phyloP scores from a whole-genome alignment of 2,329 filamentous ascomycete genomes.

The Fusarium mangiferae region DNA sequence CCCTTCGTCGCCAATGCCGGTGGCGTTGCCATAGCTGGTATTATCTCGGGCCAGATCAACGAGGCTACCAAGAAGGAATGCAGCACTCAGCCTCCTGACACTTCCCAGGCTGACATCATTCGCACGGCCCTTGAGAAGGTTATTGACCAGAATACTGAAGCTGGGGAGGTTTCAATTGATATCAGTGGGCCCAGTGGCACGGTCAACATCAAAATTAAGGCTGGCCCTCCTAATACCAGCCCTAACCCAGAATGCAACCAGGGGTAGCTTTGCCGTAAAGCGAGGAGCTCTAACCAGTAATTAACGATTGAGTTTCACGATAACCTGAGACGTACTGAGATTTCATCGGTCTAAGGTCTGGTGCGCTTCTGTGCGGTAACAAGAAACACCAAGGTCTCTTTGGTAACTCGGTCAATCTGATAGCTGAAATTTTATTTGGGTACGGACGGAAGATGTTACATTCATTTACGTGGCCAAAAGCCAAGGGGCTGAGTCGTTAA shows the following conservation, averaged over 20 bases:
- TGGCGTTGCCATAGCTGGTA: not conserved
- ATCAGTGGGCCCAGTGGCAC: not conserved
- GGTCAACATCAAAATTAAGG: not conserved
- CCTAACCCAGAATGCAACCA: not conserved
- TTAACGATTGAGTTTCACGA: fast-evolving
- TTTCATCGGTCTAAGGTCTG: fast-evolving
- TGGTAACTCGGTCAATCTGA: not conserved
- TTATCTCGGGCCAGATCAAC: not conserved
- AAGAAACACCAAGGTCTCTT: not conserved
- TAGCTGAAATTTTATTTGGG: fast-evolving
- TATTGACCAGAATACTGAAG: not conserved
- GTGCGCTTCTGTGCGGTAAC: not conserved
- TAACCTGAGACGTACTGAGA: fast-evolving
- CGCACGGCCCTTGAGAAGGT: not conserved
- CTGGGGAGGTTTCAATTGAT: not conserved
- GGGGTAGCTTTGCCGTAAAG: not conserved
- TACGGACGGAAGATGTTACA: not conserved
- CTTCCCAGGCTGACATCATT: not conserved
- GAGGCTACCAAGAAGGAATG: not conserved
- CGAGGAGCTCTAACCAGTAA: too few species aligned
- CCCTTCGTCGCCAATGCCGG: not conserved
- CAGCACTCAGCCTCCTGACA: not conserved
- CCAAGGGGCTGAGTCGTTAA: not conserved
- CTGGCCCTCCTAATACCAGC: not conserved
- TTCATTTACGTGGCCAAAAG: not conserved